Evolutionary conservation across 108 stramenopile species (phyloP).

Genomic region (Chaetoceros muelleri): DNA sequence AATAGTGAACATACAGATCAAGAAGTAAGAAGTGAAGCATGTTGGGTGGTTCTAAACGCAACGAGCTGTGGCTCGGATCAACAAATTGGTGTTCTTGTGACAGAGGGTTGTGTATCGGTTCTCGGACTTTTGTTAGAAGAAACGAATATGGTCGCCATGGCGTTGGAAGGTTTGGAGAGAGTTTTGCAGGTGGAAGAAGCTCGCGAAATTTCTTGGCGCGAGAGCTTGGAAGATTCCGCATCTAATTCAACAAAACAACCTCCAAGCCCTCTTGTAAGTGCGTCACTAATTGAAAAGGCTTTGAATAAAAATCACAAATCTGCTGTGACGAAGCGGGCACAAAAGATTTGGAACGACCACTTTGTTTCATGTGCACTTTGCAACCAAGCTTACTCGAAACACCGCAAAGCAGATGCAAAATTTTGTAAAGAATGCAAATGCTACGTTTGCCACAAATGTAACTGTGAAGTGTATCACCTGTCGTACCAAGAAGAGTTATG

Average conservation of each 20-base stretch:
- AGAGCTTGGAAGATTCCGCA: background rate
- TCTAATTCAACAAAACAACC: conserved; percentile 4
- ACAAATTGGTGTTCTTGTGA: conserved; percentile 87
- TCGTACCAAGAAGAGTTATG: conserved; percentile 94
- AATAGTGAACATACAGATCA: conserved; percentile 65
- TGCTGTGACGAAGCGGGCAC: conserved; percentile 79
- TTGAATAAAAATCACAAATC: conserved; percentile 72
- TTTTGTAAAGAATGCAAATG: conserved; percentile 94
- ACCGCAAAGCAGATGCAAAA: conserved; percentile 58
- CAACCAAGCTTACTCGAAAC: conserved; percentile 76
- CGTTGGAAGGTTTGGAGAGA: conserved; percentile 91
- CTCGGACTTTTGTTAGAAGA: conserved; percentile 80
- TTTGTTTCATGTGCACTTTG: conserved; percentile 94
- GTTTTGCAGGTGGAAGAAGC: conserved; percentile 87
- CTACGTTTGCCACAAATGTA: conserved; percentile 85
- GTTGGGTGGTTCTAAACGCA: conserved; percentile 97
- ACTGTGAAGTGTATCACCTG: conserved; percentile 87
- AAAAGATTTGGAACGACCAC: conserved; percentile 90
- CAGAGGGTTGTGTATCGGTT: conserved; percentile 87
- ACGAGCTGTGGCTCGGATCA: conserved; percentile 91
- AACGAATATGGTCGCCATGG: conserved; percentile 91
- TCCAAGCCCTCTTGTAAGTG: conserved; percentile 51
- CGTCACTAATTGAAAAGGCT: conserved; percentile 73
- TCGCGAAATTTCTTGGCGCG: conserved; percentile 23
- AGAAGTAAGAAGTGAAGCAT: conserved; percentile 94